Conservation (phyloP, 805 yeast genomes). For the Candida parachauliodes region DNA sequence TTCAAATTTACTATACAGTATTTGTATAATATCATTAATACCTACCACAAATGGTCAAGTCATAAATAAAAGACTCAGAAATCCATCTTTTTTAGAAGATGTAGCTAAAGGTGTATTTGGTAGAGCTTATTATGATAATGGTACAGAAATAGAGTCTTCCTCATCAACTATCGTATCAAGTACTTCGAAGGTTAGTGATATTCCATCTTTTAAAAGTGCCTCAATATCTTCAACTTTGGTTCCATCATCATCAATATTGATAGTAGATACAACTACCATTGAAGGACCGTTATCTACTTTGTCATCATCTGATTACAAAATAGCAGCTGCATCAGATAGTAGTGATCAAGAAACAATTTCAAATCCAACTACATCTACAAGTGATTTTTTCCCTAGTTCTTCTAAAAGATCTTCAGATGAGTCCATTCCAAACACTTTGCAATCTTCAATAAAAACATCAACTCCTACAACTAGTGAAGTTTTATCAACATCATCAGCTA, state of each 20-base stretch:
- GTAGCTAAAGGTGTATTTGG: conserved; percentile 1
- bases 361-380: background rate
- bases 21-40: conserved; percentile 5
- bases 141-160: background rate
- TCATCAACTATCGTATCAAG: background rate
- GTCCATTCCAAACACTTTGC: too few relatives aligned
- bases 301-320: background rate
- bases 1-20: conserved; percentile 5
- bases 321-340: background rate
- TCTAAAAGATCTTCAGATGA: too few relatives aligned
- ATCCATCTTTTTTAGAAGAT: background rate
- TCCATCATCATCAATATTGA: background rate
- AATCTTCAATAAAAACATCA: background rate
- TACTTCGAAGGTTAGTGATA: background rate
- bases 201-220: background rate
- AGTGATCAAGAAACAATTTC: background rate
- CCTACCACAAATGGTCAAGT: conserved; percentile 1
- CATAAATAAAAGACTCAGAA: background rate
- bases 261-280: background rate
- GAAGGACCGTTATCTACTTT: conserved; percentile 1
- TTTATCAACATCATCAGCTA: background rate
- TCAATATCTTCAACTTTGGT: background rate
- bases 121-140: conserved; percentile 4
- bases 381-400: too few relatives aligned
- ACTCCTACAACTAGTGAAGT: background rate